Evolutionary conservation across 208 protist species (phyloP).

Genomic region (Leishmania lainsoni): DNA sequence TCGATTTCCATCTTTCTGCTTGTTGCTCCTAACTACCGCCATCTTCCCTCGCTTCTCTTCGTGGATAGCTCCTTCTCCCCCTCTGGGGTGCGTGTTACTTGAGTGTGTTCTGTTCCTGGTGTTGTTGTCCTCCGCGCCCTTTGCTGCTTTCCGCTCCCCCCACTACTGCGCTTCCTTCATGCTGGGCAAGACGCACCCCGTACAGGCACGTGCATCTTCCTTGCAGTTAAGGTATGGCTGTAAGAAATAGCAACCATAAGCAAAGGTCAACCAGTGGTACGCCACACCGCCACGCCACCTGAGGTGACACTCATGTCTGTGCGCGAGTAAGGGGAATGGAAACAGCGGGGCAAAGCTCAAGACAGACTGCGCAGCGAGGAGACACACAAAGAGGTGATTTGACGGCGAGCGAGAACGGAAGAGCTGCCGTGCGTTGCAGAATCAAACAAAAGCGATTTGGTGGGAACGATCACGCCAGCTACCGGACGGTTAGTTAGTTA

Average conservation of each 20-base stretch:
- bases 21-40: background rate
- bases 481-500: background rate
- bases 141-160: background rate
- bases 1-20: background rate
- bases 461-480: background rate
- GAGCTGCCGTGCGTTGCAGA: background rate
- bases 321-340: background rate
- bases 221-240: background rate
- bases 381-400: background rate
- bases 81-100: background rate
- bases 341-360: too few species aligned
- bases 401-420: background rate
- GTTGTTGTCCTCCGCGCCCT: background rate
- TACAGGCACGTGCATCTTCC: background rate
- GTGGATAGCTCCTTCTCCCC: background rate
- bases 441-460: background rate
- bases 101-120: background rate
- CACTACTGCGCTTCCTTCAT: background rate
- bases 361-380: background rate
- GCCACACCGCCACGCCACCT: background rate
- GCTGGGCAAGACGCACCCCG: background rate
- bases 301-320: background rate
- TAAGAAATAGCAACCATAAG: background rate
- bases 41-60: background rate
- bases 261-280: background rate